Evolutionary conservation across 345 rosid species (phyloP), one percentile per base, ranked within the genome.

Genomic region (Brassica carinata): DNA sequence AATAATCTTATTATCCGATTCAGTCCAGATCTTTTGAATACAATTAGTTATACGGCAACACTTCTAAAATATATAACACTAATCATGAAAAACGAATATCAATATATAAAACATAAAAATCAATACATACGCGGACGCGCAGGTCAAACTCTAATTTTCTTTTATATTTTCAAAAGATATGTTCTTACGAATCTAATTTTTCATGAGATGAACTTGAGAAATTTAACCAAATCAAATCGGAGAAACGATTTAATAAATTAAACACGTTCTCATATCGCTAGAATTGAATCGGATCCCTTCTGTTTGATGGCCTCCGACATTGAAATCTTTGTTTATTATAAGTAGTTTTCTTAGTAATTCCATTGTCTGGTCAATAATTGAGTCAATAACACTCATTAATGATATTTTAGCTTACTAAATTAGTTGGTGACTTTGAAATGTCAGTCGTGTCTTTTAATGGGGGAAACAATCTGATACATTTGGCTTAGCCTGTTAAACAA

Each of bases 191-290:
- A 75, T 33, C 78, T 53, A 62, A 8, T 53, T 53, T 74, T 38
- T 30, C 5, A n/a, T 27, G 15, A 30, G 14, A 55, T 34, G 15
- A 8, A 45, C 19, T 17, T 55, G 2, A 5, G 67, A 64, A 14
- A 19, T 13, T 43, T 58, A 33, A n/a, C 51, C 11, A 23, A 27
- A 67, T 19, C 19, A 66, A 75, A 5, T 19, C 1, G 63, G 33
- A 64, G 66, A 53, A 9, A 23, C 18, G 72, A 8, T 19, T 34
- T 68, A 43, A 77, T 61, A 69, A 66, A 57, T 69, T 31, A 70
- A 53, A 14, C 77, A 79, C 69, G 77, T 79, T 79, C 73, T 73
- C 68, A 66, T 79, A 77, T 79, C 82, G 18, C 17, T 7, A 66
- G 63, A 66, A 73, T 29, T 67, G 73, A 79, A 72, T 79, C 27